These are phyloP conservation scores for Lenwebbia sp. DNA, from an alignment of 345 rosid genomes.

Conservation along the genomic window DNA sequence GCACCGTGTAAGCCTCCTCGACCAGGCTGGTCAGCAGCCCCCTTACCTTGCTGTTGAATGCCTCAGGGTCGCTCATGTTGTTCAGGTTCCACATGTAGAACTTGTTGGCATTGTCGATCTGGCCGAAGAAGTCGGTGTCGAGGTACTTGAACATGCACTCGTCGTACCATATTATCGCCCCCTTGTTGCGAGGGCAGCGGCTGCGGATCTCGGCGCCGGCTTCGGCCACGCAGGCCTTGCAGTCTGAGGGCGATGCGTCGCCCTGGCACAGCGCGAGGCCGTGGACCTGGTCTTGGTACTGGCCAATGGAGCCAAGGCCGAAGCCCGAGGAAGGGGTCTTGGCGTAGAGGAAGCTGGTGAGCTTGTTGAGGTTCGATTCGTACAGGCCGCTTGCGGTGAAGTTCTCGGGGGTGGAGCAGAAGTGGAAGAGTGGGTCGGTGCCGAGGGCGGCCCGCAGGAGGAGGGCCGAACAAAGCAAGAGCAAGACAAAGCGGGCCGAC, in stretches of 20 bases:
- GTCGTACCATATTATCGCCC: constrained; percentile 34
- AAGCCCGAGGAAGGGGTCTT: constrained; percentile 20
- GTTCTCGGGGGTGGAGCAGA: constrained; percentile 21
- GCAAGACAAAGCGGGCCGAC: neutral
- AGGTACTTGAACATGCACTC: constrained; percentile 27
- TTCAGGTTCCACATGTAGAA: constrained; percentile 20
- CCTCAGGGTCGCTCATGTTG: constrained; percentile 3
- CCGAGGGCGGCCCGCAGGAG: constrained; percentile 19
- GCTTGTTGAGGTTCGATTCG: constrained; percentile 19
- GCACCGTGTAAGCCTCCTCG: constrained; percentile 1
- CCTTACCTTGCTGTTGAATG: constrained; percentile 16
- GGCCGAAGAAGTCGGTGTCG: constrained; percentile 18
- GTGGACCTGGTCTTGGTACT: constrained; percentile 3
- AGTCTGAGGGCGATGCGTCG: constrained; percentile 10
- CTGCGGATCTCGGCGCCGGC: constrained; percentile 12
- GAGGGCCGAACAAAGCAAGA: constrained; percentile 4
- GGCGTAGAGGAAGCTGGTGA: constrained; percentile 1
- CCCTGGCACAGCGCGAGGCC: constrained; percentile 32
- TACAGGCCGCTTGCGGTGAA: constrained; percentile 18
- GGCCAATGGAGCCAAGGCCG: constrained; percentile 5
- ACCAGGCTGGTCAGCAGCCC: constrained; percentile 12
- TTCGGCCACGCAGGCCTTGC: constrained; percentile 16
- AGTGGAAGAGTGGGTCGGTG: constrained; percentile 22
- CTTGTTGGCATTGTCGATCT: constrained; percentile 20
- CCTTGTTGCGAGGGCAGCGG: constrained; percentile 24